Conservation (phyloP, 1,284 basidiomycete species). For the Rhodotorula sp. region DNA sequence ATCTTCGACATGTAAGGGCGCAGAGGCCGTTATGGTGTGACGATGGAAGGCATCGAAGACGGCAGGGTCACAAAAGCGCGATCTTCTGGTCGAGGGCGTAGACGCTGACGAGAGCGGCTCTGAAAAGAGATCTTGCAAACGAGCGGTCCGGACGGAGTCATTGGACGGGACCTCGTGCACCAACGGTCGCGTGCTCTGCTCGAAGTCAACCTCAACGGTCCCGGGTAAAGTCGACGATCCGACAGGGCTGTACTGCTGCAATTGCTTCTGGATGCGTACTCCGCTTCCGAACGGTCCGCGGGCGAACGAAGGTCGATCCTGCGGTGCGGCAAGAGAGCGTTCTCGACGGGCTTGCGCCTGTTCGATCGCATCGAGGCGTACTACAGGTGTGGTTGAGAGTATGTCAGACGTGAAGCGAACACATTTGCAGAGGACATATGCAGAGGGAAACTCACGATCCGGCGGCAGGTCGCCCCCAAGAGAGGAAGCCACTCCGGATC, state of each 20-base stretch:
- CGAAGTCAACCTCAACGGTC: too few species aligned
- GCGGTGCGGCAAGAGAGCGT: neutral
- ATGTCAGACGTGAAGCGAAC: neutral
- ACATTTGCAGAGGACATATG: too few species aligned
- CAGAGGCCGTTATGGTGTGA: neutral
- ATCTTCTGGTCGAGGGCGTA: too few species aligned
- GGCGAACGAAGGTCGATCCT: neutral
- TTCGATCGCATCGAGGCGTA: slow-evolving; percentile 14
- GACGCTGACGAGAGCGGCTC: too few species aligned
- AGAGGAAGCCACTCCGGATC: neutral
- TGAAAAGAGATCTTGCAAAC: slow-evolving; percentile 12
- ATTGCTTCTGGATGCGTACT: slow-evolving; percentile 7
- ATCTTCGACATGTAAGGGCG: neutral
- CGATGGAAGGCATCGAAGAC: slow-evolving; percentile 33
- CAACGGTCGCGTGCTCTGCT: neutral
- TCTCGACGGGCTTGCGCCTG: neutral
- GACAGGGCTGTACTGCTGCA: neutral
- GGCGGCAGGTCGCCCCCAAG: slow-evolving; percentile 31
- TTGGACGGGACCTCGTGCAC: slow-evolving; percentile 39
- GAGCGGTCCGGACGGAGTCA: slow-evolving; percentile 42
- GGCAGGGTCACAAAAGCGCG: slow-evolving; percentile 24
- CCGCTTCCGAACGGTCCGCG: slow-evolving; percentile 17
- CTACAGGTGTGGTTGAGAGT: slow-evolving; percentile 12
- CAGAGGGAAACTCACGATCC: slow-evolving; percentile 22
- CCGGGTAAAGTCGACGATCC: too few species aligned